Conservation (phyloP, 306 rosid genomes). For the Sechiopsis laciniata region DNA sequence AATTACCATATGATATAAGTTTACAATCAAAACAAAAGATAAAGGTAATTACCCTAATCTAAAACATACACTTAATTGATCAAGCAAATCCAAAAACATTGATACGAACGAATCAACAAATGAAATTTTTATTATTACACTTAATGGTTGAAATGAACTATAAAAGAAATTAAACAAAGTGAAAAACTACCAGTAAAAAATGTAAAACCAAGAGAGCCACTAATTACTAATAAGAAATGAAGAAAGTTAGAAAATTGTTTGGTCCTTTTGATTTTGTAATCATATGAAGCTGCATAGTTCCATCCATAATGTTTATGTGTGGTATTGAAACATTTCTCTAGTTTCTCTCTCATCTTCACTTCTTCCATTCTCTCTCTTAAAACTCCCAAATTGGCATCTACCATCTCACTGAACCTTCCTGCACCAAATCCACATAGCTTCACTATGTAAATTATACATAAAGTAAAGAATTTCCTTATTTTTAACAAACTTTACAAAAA, state of each 20-base stretch:
- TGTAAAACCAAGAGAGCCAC: not conserved
- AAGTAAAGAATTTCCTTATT: no score
- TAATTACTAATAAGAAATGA: not conserved
- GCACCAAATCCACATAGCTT: not conserved
- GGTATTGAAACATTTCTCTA: constrained; percentile 4
- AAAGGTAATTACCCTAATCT: no score
- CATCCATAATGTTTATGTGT: constrained; percentile 10
- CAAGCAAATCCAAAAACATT: not conserved
- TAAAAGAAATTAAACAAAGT: constrained; percentile 10
- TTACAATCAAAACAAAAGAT: no score
- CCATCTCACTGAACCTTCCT: constrained; percentile 8
- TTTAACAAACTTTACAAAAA: no score
- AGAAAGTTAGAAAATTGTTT: not conserved
- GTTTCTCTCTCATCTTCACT: constrained; percentile 13
- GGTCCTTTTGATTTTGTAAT: constrained; percentile 10
- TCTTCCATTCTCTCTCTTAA: constrained; percentile 19
- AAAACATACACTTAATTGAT: no score
- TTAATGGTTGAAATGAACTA: constrained; percentile 9
- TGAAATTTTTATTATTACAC: not conserved
- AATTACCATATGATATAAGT: no score
- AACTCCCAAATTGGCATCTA: constrained; percentile 14
- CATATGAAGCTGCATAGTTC: constrained; percentile 2
- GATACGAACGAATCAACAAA: not conserved
- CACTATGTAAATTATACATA: not conserved
- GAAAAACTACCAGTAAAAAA: constrained; percentile 4